Evolutionary conservation across 495 filamentous ascomycete genomes (phyloP).

Genomic region (Penicillium soppii): DNA sequence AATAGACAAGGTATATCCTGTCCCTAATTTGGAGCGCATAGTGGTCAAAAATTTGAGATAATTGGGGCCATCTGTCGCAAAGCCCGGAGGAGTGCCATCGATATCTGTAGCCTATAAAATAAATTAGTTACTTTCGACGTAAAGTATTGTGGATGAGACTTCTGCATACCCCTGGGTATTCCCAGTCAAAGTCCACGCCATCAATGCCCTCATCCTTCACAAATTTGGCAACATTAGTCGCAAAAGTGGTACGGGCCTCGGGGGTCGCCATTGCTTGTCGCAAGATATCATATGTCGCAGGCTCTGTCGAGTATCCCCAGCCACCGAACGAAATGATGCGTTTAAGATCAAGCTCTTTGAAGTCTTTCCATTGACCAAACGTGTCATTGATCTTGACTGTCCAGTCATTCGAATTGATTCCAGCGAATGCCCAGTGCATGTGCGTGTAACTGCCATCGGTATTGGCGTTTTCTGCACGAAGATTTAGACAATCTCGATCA

Average conservation of each 20-base stretch:
- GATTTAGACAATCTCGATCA: conserved; percentile 21
- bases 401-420: conserved; percentile 23
- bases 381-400: background rate
- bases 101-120: background rate
- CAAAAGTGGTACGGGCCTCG: conserved; percentile 34
- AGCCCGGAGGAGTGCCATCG: background rate
- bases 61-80: background rate
- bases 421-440: conserved; percentile 45
- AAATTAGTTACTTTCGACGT: too few species aligned
- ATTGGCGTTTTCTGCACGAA: background rate
- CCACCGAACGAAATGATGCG: conserved; percentile 47
- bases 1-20: conserved; percentile 14
- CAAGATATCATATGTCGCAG: conserved; percentile 31
- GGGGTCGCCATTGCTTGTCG: conserved; percentile 29
- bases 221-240: conserved; percentile 34
- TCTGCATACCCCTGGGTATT: conserved; percentile 34
- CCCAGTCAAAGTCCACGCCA: conserved; percentile 37
- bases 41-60: background rate
- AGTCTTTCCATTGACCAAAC: conserved; percentile 8
- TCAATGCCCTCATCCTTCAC: conserved; percentile 31
- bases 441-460: conserved; percentile 32
- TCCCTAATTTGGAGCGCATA: background rate
- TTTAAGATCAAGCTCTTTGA: conserved; percentile 32
- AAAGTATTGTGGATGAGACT: too few species aligned
- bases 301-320: conserved; percentile 42